Percentiles rank a stretch among this genome's conserved stretches.
These are phyloP conservation scores for Neurospora crassa DNA, from an alignment of 2,329 filamentous ascomycete genomes.

Conservation along the genomic window DNA sequence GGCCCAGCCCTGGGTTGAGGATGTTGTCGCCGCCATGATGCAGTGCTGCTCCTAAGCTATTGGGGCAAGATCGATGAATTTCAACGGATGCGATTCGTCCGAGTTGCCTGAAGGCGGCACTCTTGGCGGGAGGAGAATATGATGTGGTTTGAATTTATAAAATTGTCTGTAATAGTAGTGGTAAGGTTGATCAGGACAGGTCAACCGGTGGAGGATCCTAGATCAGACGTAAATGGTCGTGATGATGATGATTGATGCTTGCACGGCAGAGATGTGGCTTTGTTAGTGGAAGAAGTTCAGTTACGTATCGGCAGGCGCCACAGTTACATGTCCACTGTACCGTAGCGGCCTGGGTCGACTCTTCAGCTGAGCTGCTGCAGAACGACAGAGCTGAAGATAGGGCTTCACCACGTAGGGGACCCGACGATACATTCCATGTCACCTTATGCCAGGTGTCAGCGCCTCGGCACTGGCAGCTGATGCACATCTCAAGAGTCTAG, in stretches of 20 bases:
- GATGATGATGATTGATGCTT: neutral
- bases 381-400: neutral
- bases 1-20: slow-evolving; percentile 57
- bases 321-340: neutral
- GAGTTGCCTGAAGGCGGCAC: fast-evolving
- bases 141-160: neutral
- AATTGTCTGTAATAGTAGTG: neutral
- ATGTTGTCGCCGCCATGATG: slow-evolving; percentile 18
- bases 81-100: neutral
- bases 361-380: neutral
- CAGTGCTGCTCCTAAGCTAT: neutral
- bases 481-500: neutral
- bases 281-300: neutral
- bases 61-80: neutral
- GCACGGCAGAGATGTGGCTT: neutral
- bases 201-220: neutral
- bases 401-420: neutral
- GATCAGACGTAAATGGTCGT: neutral
- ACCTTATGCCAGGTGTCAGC: neutral
- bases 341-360: neutral
- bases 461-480: neutral
- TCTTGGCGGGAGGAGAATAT: neutral
- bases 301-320: neutral
- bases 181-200: neutral
- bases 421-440: neutral